Evolutionary conservation across 2,329 filamentous ascomycete genomes (phyloP), one percentile per base, ranked within the genome.

Genomic region (Clonostachys rhizophaga): DNA sequence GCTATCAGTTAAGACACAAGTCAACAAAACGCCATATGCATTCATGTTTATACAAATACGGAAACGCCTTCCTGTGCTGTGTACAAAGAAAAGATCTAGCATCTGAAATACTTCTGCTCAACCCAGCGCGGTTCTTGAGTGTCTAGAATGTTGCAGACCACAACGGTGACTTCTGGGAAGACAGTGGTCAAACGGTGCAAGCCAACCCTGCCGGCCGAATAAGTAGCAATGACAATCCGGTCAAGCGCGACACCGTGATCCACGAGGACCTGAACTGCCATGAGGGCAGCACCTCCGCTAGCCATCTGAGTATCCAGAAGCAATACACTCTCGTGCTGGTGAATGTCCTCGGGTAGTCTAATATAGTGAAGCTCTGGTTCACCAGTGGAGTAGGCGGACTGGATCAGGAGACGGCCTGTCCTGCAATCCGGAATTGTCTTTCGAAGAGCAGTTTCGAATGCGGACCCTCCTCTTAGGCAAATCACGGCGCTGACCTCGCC

Each of bases 251-350:
- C 91, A 11, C 94, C 94, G 60, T 97, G 91, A 64, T 99, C 94
- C 14, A 96, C 83, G 46, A 99, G 72, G n/a, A 97, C 89, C 60
- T 94, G 87, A 40, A 97, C 91, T 1, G 94, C 91, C 94, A 99
- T 99, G 49, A 99, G 71, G 2, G 81, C 82, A 14, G 83, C 80
- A 35, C 91, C 92, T 40, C 94, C 94, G 51, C 86, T 91, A 24
- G 89, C 90, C 87, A 97, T 96, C 63, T 99, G 94, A 13, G 91
- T 86, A 65, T 97, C 94, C 17, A 97, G 73, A 8, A 99, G 74
- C 50, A 99, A 73, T 16, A 99, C 90, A 44, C 86, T 86, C 54
- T 89, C 84, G 60, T 96, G 87, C 40, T 78, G 66, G 50, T 79
- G 70, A 47, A 97, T 87, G 51, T 89, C 79, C 4, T 79, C 73